These are phyloP conservation scores for Fraxinus cuspidata DNA, from an alignment of 257 asterid species.

Conservation along the genomic window DNA sequence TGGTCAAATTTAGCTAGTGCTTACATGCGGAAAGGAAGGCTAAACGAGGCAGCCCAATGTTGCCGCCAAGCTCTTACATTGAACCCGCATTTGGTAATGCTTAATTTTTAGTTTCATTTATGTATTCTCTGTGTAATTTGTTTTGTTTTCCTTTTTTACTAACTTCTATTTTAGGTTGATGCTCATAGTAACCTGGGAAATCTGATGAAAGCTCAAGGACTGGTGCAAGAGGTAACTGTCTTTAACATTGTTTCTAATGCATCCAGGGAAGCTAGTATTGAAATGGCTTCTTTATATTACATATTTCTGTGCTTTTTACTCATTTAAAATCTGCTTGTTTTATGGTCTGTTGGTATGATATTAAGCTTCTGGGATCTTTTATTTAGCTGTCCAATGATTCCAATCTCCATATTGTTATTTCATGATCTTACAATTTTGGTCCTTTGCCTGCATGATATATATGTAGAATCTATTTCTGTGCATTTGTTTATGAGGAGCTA, in stretches of 20 bases:
- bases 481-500: background rate
- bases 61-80: constrained; percentile 98
- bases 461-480: constrained; percentile 5
- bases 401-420: constrained; percentile 1
- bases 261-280: background rate
- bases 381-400: background rate
- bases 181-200: constrained; percentile 99
- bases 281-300: background rate
- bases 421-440: background rate
- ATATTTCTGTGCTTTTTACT: background rate
- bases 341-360: constrained; percentile 16
- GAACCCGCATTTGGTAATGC: constrained; percentile 77
- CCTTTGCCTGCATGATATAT: background rate
- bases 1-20: constrained; percentile 99
- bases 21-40: constrained; percentile 94
- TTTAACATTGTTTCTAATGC: background rate
- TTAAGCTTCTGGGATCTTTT: constrained; percentile 17
- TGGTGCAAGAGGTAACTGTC: constrained; percentile 74
- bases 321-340: background rate
- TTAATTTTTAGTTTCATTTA: constrained; percentile 13
- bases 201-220: constrained; percentile 98
- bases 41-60: constrained; percentile 94
- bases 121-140: background rate
- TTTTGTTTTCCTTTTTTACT: constrained; percentile 20
- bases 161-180: constrained; percentile 68